Evolutionary conservation across 306 rosid genomes (phyloP).

Genomic region (Dalbergia cochinchinensis): DNA sequence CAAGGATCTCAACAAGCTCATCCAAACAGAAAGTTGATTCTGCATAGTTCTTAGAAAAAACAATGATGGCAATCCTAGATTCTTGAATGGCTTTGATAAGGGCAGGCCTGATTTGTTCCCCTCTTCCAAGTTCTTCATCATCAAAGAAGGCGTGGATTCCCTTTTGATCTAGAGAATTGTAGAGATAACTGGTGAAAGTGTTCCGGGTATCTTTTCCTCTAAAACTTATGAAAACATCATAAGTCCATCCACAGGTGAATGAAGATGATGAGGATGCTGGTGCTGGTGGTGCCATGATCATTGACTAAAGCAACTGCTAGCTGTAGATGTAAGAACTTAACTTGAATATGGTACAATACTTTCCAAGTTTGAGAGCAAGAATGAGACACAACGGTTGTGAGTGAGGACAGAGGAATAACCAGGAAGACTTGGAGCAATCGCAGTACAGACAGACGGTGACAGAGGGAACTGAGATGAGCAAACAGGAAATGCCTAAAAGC

Average conservation of each 20-base stretch:
- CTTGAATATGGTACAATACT: too few relatives aligned
- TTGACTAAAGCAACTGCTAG: too few relatives aligned
- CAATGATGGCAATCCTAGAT: slow-evolving; percentile 1
- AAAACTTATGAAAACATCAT: not conserved
- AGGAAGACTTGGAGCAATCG: too few relatives aligned
- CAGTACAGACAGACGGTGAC: too few relatives aligned
- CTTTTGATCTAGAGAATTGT: not conserved
- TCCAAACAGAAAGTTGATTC: not conserved
- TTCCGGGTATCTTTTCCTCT: not conserved
- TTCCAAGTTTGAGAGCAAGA: too few relatives aligned
- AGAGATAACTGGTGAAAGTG: not conserved
- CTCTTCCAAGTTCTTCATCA: not conserved
- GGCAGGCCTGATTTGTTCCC: not conserved
- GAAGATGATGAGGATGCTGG: not conserved
- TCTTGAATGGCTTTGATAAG: slow-evolving; percentile 3
- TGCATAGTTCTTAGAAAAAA: not conserved
- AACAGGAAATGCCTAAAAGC: too few relatives aligned
- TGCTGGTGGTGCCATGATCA: not conserved
- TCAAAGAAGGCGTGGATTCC: slow-evolving; percentile 10
- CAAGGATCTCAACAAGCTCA: not conserved
- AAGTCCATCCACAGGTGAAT: not conserved
- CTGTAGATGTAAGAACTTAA: too few relatives aligned
- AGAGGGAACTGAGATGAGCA: too few relatives aligned
- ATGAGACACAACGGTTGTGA: too few relatives aligned
- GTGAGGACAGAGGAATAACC: too few relatives aligned